A percentile compares a stretch with the other conserved stretches of the same genome.
phyloP scores from a whole-genome alignment of 257 asterid genomes.

The Solanum piurae region DNA sequence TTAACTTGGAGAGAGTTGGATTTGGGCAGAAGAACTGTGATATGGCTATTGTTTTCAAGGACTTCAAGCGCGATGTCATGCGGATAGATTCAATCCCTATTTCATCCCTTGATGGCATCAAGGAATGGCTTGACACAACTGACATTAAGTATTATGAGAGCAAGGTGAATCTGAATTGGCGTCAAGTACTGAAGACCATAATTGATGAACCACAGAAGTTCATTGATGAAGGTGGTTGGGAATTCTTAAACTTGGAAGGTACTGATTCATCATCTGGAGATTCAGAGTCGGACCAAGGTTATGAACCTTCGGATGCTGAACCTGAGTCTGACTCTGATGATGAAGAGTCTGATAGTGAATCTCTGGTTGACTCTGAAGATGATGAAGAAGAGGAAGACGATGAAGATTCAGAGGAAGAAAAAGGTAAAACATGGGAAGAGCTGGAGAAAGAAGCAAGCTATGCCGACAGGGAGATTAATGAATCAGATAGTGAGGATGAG shows the following conservation, averaged over 20 bases:
- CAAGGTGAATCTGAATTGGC: slow-evolving; percentile 22
- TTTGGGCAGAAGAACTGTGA: slow-evolving; percentile 22
- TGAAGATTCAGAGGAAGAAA: slow-evolving; percentile 11
- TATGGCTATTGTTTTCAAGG: slow-evolving; percentile 23
- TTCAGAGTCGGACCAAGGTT: slow-evolving; percentile 18
- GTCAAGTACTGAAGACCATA: slow-evolving; percentile 13
- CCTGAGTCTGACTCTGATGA: slow-evolving; percentile 30
- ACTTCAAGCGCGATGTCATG: slow-evolving; percentile 18
- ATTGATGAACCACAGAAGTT: slow-evolving; percentile 17
- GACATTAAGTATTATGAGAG: slow-evolving; percentile 23
- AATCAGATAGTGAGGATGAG: slow-evolving; percentile 23
- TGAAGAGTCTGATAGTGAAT: slow-evolving; percentile 17
- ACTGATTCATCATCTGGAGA: slow-evolving; percentile 14
- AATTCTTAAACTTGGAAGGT: slow-evolving; percentile 16
- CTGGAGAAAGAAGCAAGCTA: slow-evolving; percentile 16
- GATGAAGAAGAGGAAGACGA: slow-evolving; percentile 13
- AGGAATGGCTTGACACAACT: slow-evolving; percentile 25
- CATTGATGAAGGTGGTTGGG: slow-evolving; percentile 25
- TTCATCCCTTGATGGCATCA: slow-evolving; percentile 14
- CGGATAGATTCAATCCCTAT: slow-evolving; percentile 17
- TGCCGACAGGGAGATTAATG: slow-evolving; percentile 15
- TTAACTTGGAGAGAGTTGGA: slow-evolving; percentile 18
- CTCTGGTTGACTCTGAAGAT: slow-evolving; percentile 15
- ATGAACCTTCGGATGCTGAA: slow-evolving; percentile 15
- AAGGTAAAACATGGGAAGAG: slow-evolving; percentile 23